These are phyloP conservation scores for Boletus sp. DNA, from an alignment of 768 basidiomycete genomes.

Conservation along the genomic window DNA sequence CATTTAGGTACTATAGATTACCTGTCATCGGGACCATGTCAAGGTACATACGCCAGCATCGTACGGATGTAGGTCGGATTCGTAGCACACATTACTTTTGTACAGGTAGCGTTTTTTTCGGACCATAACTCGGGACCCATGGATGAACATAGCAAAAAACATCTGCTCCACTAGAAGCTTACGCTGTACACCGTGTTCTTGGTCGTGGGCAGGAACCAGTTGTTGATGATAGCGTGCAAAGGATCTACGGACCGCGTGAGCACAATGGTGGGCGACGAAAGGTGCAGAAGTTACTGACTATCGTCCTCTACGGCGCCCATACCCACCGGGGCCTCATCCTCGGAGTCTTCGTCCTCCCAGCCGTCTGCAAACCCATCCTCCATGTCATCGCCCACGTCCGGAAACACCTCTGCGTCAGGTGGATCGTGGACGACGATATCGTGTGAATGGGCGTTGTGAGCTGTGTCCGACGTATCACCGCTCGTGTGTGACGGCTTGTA, in stretches of 20 bases:
- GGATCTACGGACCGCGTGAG: slow-evolving; percentile 13
- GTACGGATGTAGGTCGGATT: neutral
- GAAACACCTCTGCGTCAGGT: slow-evolving; percentile 1
- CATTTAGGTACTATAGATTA: neutral
- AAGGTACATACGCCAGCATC: neutral
- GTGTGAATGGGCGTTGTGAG: neutral
- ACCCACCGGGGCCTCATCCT: slow-evolving; percentile 8
- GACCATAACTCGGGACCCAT: neutral
- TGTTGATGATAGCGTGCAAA: slow-evolving; percentile 14
- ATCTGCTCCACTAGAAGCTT: slow-evolving; percentile 16
- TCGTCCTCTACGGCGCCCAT: slow-evolving; percentile 4
- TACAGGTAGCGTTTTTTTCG: neutral
- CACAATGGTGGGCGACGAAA: neutral
- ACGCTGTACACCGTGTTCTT: slow-evolving; percentile 26
- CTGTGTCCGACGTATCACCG: neutral
- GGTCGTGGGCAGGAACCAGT: slow-evolving; percentile 19
- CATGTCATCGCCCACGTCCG: slow-evolving; percentile 4
- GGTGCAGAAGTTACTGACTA: slow-evolving; percentile 2
- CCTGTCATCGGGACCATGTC: neutral
- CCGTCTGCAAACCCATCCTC: slow-evolving; percentile 8
- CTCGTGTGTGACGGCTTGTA: slow-evolving; percentile 14
- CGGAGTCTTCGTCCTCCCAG: slow-evolving; percentile 17
- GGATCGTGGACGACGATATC: neutral
- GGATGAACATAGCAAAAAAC: neutral
- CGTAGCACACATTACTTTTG: neutral